Evolutionary conservation across 2,329 filamentous ascomycete species (phyloP).

Genomic region (Thelonectria rubi): DNA sequence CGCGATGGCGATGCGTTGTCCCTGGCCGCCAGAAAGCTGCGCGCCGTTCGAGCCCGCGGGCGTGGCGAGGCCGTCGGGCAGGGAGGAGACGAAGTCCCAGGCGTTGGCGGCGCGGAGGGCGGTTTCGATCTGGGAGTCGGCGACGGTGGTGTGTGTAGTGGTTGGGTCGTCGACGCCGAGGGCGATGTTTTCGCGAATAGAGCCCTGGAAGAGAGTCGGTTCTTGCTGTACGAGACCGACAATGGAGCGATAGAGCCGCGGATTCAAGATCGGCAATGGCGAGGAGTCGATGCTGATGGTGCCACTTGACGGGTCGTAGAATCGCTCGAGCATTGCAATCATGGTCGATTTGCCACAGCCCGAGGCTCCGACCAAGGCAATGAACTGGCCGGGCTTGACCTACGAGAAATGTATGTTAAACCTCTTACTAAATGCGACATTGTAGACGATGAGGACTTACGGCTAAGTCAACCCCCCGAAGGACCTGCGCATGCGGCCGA

Average conservation of each 20-base stretch:
- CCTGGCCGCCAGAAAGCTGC: conserved; percentile 73
- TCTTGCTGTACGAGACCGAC: conserved; percentile 68
- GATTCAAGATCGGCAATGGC: conserved; percentile 52
- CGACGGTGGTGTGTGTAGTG: conserved; percentile 23
- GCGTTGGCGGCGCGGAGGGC: conserved; percentile 61
- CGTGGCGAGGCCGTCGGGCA: conserved; percentile 62
- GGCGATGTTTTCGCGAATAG: conserved; percentile 82
- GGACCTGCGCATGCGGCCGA: conserved; percentile 50
- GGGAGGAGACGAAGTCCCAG: conserved; percentile 54
- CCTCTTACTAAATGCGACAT: neutral
- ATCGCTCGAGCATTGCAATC: conserved; percentile 60
- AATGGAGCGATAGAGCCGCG: conserved; percentile 60
- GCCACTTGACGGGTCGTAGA: conserved; percentile 56
- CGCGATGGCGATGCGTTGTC: conserved; percentile 74
- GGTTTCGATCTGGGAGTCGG: conserved; percentile 49
- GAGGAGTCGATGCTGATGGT: conserved; percentile 57
- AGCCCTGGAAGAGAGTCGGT: conserved; percentile 77
- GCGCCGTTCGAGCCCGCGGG: conserved; percentile 70
- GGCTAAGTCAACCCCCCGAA: conserved; percentile 51
- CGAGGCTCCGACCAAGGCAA: conserved; percentile 61
- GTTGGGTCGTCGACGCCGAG: conserved; percentile 38
- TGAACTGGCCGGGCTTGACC: conserved; percentile 58
- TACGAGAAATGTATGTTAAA: conserved; percentile 20
- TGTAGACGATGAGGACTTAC: conserved; percentile 7
- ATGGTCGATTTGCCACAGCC: conserved; percentile 71